Conservation (phyloP, 2,329 filamentous ascomycete genomes). For the Clonostachys byssicola region DNA sequence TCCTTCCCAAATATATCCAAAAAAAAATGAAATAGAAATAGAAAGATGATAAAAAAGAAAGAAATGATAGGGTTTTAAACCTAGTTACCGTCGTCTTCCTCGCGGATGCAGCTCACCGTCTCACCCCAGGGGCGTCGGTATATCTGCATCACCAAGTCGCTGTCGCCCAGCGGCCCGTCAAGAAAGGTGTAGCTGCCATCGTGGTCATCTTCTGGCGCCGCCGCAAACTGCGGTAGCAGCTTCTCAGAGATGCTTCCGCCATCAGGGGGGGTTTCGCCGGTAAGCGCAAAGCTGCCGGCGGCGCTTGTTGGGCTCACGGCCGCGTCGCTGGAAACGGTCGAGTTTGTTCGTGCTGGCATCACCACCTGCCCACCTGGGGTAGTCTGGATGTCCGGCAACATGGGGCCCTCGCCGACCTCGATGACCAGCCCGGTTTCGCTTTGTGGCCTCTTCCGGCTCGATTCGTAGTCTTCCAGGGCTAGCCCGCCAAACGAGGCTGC, state of each 20-base stretch:
- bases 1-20: too few relatives aligned
- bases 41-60: too few relatives aligned
- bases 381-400: conserved; percentile 1
- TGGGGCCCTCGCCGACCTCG: background rate
- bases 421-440: too few relatives aligned
- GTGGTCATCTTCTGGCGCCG: conserved; percentile 9
- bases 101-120: conserved; percentile 26
- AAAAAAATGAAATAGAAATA: too few relatives aligned
- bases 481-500: conserved; percentile 29
- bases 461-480: conserved; percentile 21
- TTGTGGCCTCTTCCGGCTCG: conserved; percentile 8
- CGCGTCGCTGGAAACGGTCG: conserved; percentile 26
- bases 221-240: background rate
- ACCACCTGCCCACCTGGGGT: conserved; percentile 6
- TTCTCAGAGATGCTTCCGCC: conserved; percentile 21
- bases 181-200: conserved; percentile 22
- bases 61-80: too few relatives aligned
- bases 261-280: conserved; percentile 29
- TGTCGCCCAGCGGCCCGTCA: conserved; percentile 22
- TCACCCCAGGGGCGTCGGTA: conserved; percentile 25
- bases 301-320: conserved; percentile 28
- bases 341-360: conserved; percentile 16
- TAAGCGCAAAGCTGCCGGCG: conserved; percentile 25
- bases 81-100: conserved; percentile 16
- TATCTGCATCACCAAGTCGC: conserved; percentile 25